Conservation (phyloP, 306 rosid species). For the Vigna trinervia region DNA sequence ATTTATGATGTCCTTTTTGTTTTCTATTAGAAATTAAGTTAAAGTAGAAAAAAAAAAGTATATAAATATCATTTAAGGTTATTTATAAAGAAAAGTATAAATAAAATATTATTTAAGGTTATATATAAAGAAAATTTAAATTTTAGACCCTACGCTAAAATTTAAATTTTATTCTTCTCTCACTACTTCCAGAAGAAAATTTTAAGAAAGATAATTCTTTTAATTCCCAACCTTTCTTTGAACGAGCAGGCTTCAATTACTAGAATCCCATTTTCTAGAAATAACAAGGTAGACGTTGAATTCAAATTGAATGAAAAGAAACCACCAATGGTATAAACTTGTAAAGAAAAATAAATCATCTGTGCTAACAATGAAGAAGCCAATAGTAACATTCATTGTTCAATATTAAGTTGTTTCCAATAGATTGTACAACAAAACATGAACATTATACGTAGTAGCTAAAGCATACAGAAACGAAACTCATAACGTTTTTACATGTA, state of each 20-base stretch:
- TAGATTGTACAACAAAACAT: not conserved
- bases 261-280: conserved; percentile 25
- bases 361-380: conserved; percentile 6
- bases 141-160: not conserved
- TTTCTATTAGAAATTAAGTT: too few species aligned
- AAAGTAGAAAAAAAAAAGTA: too few species aligned
- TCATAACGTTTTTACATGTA: not conserved
- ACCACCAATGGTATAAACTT: not conserved
- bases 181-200: not conserved
- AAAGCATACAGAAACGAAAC: not conserved
- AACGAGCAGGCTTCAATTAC: conserved; percentile 12
- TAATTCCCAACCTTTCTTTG: not conserved
- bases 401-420: not conserved
- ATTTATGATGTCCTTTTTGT: too few species aligned
- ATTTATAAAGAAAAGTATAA: too few species aligned
- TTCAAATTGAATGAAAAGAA: conserved; percentile 28
- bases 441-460: not conserved
- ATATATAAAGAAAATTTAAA: too few species aligned
- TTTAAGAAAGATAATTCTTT: conserved; percentile 1
- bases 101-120: too few species aligned
- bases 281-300: not conserved
- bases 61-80: too few species aligned
- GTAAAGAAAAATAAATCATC: conserved; percentile 21
- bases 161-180: not conserved
- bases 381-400: conserved; percentile 9